These are phyloP conservation scores for Tubosaeta sp. DNA, from an alignment of 768 basidiomycete species.

Conservation along the genomic window DNA sequence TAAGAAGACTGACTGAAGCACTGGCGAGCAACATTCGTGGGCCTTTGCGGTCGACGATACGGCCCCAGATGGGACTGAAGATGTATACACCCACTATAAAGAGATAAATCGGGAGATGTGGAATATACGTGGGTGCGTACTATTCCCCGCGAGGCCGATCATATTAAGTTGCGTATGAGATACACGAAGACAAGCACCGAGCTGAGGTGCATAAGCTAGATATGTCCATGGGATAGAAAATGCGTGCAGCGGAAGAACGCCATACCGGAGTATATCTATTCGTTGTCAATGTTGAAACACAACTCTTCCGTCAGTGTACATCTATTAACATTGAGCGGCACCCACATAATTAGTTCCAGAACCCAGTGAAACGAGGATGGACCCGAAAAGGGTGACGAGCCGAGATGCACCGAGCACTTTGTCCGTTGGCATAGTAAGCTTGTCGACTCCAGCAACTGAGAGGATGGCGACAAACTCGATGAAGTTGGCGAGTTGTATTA, in stretches of 20 bases:
- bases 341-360: slow-evolving; percentile 77
- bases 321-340: slow-evolving; percentile 1
- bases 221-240: not conserved
- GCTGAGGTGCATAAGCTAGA: slow-evolving; percentile 83
- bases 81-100: slow-evolving; percentile 70
- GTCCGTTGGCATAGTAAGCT: slow-evolving; percentile 18
- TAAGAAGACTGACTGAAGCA: slow-evolving; percentile 56
- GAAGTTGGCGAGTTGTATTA: too few species aligned
- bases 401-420: slow-evolving; percentile 37
- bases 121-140: slow-evolving; percentile 36
- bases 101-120: not conserved
- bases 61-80: slow-evolving; percentile 75
- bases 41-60: slow-evolving; percentile 69
- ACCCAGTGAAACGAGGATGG: slow-evolving; percentile 55
- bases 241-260: not conserved
- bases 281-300: slow-evolving; percentile 6
- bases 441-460: slow-evolving; percentile 1
- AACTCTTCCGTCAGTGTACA: not conserved
- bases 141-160: slow-evolving; percentile 71
- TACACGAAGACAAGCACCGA: slow-evolving; percentile 70
- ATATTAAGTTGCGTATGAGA: slow-evolving; percentile 80
- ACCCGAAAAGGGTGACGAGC: slow-evolving; percentile 48
- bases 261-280: slow-evolving; percentile 33
- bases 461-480: too few species aligned
- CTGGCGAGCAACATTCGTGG: slow-evolving; percentile 61